Evolutionary conservation across 495 filamentous ascomycete species (phyloP).

Genomic region (Podospora sp.): DNA sequence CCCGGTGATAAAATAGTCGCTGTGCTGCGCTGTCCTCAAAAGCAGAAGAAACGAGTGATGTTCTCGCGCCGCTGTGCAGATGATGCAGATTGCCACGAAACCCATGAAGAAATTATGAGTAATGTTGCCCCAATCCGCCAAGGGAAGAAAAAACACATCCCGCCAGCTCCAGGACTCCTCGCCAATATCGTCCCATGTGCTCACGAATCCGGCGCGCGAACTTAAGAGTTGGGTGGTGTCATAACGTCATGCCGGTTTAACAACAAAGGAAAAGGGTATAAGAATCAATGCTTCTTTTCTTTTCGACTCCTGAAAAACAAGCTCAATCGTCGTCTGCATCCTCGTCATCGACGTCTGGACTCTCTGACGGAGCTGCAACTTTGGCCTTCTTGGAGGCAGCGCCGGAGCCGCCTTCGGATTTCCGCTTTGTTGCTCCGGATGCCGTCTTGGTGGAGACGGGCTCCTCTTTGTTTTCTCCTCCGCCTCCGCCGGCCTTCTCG

Average conservation of each 20-base stretch:
- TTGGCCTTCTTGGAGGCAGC: conserved; percentile 61
- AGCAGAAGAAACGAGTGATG: conserved; percentile 27
- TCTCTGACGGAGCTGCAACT: conserved; percentile 38
- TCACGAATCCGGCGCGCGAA: conserved; percentile 26
- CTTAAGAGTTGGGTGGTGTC: conserved; percentile 39
- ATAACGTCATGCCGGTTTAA: conserved; percentile 37
- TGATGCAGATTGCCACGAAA: conserved; percentile 4
- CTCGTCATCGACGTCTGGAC: conserved; percentile 54
- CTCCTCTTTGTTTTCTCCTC: conserved; percentile 37
- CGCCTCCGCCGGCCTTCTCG: conserved; percentile 39
- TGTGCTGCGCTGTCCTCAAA: conserved; percentile 23
- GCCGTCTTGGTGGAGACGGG: conserved; percentile 36
- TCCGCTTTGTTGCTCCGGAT: conserved; percentile 47
- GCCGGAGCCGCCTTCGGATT: conserved; percentile 46
- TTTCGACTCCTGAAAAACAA: conserved; percentile 13
- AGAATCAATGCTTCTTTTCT: conserved; percentile 18
- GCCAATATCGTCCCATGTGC: conserved; percentile 29
- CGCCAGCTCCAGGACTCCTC: conserved; percentile 30
- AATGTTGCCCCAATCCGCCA: conserved; percentile 29
- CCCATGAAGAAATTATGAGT: conserved; percentile 13
- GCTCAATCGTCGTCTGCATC: conserved; percentile 50
- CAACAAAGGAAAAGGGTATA: conserved; percentile 36
- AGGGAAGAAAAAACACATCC: conserved; percentile 21
- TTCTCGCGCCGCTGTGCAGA: conserved; percentile 27
- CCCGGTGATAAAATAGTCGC: conserved; percentile 22